These are phyloP conservation scores for Microsporum canis DNA, from an alignment of 2,329 filamentous ascomycete genomes.

Conservation along the genomic window DNA sequence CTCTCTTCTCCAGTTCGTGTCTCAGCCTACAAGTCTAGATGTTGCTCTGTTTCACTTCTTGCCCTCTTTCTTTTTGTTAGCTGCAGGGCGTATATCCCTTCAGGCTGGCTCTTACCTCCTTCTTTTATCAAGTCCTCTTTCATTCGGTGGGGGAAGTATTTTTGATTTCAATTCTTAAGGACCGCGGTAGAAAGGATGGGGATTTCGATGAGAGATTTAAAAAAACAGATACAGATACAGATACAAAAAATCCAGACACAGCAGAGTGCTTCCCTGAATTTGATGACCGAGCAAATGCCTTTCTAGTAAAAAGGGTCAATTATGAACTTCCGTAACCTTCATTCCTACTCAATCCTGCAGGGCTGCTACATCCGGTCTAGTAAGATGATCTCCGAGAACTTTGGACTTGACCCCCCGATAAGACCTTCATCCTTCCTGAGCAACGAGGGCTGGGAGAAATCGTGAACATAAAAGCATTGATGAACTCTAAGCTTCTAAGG, in stretches of 20 bases:
- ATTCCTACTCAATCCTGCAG: background rate
- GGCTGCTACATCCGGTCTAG: background rate
- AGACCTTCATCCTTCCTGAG: conserved; percentile 3
- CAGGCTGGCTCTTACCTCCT: background rate
- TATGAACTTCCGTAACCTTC: too few species aligned
- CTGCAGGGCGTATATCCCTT: background rate
- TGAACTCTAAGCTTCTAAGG: background rate
- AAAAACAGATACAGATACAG: background rate
- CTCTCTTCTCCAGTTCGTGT: background rate
- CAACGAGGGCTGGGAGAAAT: conserved; percentile 3
- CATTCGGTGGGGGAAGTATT: background rate
- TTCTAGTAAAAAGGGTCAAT: background rate
- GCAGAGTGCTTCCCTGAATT: background rate
- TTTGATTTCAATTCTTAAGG: background rate
- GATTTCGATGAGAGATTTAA: background rate
- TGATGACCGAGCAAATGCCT: background rate
- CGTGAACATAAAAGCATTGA: background rate
- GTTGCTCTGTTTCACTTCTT: background rate
- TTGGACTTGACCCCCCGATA: background rate
- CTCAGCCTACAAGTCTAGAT: background rate
- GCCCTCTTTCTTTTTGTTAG: background rate
- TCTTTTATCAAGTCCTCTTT: background rate
- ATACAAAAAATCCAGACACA: background rate
- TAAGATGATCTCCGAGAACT: conserved; percentile 3
- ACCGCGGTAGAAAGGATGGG: background rate